These are phyloP conservation scores for Cercophora samala DNA, from an alignment of 495 filamentous ascomycete species.

Conservation along the genomic window DNA sequence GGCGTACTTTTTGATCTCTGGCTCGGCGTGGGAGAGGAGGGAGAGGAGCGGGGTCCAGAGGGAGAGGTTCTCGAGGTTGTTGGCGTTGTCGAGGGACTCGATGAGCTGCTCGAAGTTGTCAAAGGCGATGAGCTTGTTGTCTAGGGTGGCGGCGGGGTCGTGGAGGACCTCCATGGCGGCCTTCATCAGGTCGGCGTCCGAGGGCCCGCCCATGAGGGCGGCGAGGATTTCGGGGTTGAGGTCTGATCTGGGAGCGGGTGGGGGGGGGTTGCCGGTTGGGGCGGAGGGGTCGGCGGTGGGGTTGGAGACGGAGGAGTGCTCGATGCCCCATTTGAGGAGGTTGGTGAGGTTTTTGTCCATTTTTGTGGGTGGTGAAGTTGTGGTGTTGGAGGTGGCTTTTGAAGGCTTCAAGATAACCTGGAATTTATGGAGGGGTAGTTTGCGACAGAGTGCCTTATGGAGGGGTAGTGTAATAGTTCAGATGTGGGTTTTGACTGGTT, in stretches of 20 bases:
- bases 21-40: constrained; percentile 63
- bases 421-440: background rate
- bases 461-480: background rate
- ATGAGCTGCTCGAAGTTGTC: constrained; percentile 95
- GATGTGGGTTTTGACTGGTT: background rate
- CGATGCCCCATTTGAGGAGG: constrained; percentile 91
- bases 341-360: constrained; percentile 53
- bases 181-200: constrained; percentile 87
- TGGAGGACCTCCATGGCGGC: constrained; percentile 71
- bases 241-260: constrained; percentile 31
- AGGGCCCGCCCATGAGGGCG: constrained; percentile 70
- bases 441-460: background rate
- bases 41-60: constrained; percentile 77
- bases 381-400: constrained; percentile 9
- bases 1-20: constrained; percentile 71
- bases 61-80: constrained; percentile 73
- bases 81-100: constrained; percentile 91
- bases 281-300: constrained; percentile 38
- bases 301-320: constrained; percentile 54
- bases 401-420: background rate
- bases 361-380: constrained; percentile 16
- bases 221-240: constrained; percentile 66
- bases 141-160: constrained; percentile 60
- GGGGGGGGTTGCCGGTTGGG: constrained; percentile 14
- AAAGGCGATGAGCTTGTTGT: constrained; percentile 81